Percentiles rank a stretch among this genome's conserved stretches.
Evolutionary conservation across 306 rosid species (phyloP).

Genomic region (Mimosa bimucronata): DNA sequence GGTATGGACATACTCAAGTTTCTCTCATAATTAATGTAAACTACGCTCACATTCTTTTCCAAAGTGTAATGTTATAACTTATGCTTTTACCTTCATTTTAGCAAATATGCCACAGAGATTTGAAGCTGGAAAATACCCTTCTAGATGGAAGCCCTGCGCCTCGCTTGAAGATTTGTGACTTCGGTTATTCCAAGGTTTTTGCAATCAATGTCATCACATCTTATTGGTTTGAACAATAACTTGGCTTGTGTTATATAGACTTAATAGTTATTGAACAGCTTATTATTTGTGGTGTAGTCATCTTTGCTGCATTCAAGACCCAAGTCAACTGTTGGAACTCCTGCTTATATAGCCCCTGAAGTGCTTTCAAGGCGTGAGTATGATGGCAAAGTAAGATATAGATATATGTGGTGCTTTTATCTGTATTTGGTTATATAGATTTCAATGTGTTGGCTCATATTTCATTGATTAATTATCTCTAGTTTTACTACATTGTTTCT

Average conservation of each 20-base stretch:
- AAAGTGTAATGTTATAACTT: background rate
- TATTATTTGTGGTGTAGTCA: conserved; percentile 48
- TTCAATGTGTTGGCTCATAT: conserved; percentile 22
- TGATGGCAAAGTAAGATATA: conserved; percentile 61
- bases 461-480: conserved; percentile 2
- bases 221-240: conserved; percentile 17
- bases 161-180: conserved; percentile 70
- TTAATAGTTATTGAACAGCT: background rate
- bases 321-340: conserved; percentile 73
- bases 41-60: background rate
- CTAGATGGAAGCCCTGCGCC: conserved; percentile 78
- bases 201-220: conserved; percentile 17
- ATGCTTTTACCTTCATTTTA: conserved; percentile 29
- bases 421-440: conserved; percentile 18
- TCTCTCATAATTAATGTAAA: background rate
- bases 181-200: conserved; percentile 69
- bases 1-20: conserved; percentile 42
- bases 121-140: conserved; percentile 68
- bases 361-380: conserved; percentile 68
- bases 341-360: conserved; percentile 74
- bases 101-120: conserved; percentile 74
- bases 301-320: conserved; percentile 72
- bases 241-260: background rate
- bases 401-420: conserved; percentile 12
- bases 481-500: conserved; percentile 3